Evolutionary conservation across 1,139 yeast genomes (phyloP), one percentile per base, ranked within the genome.

Genomic region (Debaryomycetaceae sp.): DNA sequence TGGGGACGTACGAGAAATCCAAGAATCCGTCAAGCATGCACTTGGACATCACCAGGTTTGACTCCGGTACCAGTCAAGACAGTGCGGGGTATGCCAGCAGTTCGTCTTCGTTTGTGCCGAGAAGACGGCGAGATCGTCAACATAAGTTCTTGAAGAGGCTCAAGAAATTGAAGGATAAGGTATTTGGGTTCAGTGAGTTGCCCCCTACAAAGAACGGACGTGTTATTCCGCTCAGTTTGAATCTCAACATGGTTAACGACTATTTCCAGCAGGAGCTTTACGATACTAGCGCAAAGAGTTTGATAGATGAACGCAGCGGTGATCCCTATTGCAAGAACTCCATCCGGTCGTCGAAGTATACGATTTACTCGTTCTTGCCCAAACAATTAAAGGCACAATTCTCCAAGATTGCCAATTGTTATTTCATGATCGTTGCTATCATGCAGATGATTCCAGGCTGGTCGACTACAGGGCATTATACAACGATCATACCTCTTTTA

Each of bases 391-490:
- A 80, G 49, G 96, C 95, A 2, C 99, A 93, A 62, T 91, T 93
- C 58, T 88, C 96, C 17, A 93, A 90, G 61, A 60, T 93, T 40
- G 99, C 99, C 14, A 93, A 93, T 58, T 76, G 93, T 54, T 78
- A 90, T 63, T 90, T 93, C 65, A 66, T 93, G 78, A 75, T 82
- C 7, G 95, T 93, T 23, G 91, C 98, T 3, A 87, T 93, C 48
- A 72, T 91, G 75, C 98, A 93, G 61, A 85, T 91, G 95, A 85
- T 93, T 43, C 99, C 99, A 0, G 82, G 91, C 1, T 93, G 97
- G 97, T 89, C 97, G 3, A 90, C 99, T 3, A 93, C 99, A 0
- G 99, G 98, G 48, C 86, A 89, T n/a, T 89, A 82, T 61, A 93
- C 98, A 3, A 93, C 99, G 1, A 91, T 93, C 54, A 76, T 91